Evolutionary conservation across 2,329 filamentous ascomycete species (phyloP), one percentile per base, ranked within the genome.

Genomic region (Aspergillus brasiliensis): DNA sequence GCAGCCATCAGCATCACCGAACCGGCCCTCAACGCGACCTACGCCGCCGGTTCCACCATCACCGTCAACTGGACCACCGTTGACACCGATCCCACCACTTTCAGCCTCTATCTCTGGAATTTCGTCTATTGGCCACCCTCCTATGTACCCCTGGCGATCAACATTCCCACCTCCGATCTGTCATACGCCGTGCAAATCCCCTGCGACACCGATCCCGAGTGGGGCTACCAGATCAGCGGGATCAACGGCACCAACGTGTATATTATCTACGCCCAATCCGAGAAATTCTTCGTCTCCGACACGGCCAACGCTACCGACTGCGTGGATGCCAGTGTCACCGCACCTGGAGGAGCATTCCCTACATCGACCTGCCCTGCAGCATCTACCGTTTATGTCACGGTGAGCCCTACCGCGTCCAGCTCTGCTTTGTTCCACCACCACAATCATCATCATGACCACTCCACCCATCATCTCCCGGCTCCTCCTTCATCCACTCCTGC

Each of bases 191-290:
- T 79, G 51, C 69, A 72, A 4, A 69, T 80, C 21, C 78, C 78
- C 17, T 80, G 78, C 65, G 68, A 73, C 56, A 68, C 73, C 40
- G 64, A 68, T 58, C 68, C 66, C 52, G 73, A 73, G 57, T 75
- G 68, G 56, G 78, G 78, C 15, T 80, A 75, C 69, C 78, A 80
- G 64, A 76, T 80, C 69, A 80, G 78, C 64, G 77, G 75, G 63
- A 78, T 80, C 70, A 79, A 80, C 71, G 78, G 77, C 63, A 79
- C 77, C 64, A 80, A 80, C 66, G 73, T 78, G 63, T 80, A 77
- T 64, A 71, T 79, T 53, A 80, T 80, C 69, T 76, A 79, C 64
- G 74, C 78, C 5, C 77, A 80, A 69, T 75, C 76, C 25, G 68
- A 71, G 49, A 74, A 74, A 60, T 80, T 80, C 69, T 74, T 62